Evolutionary conservation across 2,329 filamentous ascomycete genomes (phyloP).

Genomic region (Trichoderma sp.): DNA sequence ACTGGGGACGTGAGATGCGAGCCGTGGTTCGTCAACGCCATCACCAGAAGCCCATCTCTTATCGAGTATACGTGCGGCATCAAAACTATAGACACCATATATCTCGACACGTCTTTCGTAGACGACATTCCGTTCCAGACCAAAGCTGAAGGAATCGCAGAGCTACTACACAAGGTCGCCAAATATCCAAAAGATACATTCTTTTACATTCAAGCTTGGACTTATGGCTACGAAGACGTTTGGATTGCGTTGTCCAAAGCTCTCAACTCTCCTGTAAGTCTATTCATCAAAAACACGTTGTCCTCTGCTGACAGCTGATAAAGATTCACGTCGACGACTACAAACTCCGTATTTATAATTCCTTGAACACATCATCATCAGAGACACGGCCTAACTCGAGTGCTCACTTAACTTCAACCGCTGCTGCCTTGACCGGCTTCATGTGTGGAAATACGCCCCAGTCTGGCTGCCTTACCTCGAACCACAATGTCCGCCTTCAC

Average conservation of each 20-base stretch:
- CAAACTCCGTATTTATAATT: slow-evolving; percentile 70
- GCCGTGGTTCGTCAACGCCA: slow-evolving; percentile 76
- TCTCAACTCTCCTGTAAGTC: slow-evolving; percentile 61
- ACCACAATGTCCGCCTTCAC: slow-evolving; percentile 68
- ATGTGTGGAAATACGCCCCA: slow-evolving; percentile 70
- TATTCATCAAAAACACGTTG: not conserved
- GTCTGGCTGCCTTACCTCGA: slow-evolving; percentile 69
- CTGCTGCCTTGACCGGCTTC: slow-evolving; percentile 70
- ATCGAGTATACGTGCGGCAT: slow-evolving; percentile 70
- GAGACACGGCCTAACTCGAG: slow-evolving; percentile 43
- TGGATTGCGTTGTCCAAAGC: slow-evolving; percentile 79
- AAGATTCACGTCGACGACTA: slow-evolving; percentile 83
- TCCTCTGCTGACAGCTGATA: slow-evolving; percentile 15
- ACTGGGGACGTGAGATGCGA: slow-evolving; percentile 89
- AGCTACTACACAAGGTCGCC: slow-evolving; percentile 69
- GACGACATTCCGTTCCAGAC: slow-evolving; percentile 51
- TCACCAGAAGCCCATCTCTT: slow-evolving; percentile 70
- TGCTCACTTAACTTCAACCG: slow-evolving; percentile 56
- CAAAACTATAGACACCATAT: slow-evolving; percentile 75
- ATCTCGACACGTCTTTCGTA: slow-evolving; percentile 82
- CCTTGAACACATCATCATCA: slow-evolving; percentile 52
- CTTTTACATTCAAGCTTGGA: slow-evolving; percentile 89
- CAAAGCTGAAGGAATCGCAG: slow-evolving; percentile 73
- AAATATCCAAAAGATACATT: slow-evolving; percentile 71
- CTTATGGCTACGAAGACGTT: slow-evolving; percentile 86